phyloP scores from a whole-genome alignment of 257 asterid species.

The Forsythia viridissima region DNA sequence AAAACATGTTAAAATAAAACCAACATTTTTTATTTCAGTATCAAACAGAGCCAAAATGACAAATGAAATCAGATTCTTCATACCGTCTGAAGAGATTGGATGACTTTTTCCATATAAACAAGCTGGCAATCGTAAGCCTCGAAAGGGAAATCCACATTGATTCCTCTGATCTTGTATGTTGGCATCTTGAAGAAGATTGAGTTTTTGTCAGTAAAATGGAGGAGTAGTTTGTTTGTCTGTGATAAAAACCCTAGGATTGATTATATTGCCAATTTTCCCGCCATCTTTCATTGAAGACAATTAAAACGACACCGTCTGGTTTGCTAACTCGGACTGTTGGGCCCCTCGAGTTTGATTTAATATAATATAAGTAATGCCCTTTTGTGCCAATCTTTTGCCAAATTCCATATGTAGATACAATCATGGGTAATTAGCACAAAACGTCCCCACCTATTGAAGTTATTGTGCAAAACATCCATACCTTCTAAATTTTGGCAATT shows the following conservation, averaged over 20 bases:
- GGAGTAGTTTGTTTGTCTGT: background rate
- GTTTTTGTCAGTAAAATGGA: background rate
- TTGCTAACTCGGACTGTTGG: background rate
- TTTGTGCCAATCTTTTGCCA: too few species aligned
- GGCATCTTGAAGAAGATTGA: slow-evolving; percentile 53
- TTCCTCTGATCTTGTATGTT: slow-evolving; percentile 75
- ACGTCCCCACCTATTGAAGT: too few species aligned
- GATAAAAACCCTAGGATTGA: background rate
- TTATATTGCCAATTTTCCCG: background rate
- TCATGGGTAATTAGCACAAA: too few species aligned
- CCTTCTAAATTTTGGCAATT: too few species aligned
- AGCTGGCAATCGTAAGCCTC: slow-evolving; percentile 97
- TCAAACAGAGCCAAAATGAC: background rate
- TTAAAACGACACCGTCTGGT: background rate
- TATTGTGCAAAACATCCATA: too few species aligned
- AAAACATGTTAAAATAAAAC: background rate
- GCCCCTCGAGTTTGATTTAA: too few species aligned
- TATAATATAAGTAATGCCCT: too few species aligned
- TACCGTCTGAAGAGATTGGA: slow-evolving; percentile 84
- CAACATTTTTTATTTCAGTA: background rate
- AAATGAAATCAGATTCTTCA: slow-evolving; percentile 6
- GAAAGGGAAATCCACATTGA: slow-evolving; percentile 93
- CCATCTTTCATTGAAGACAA: background rate
- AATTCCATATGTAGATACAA: too few species aligned
- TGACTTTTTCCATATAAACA: slow-evolving; percentile 94